Evolutionary conservation across 2,329 filamentous ascomycete genomes (phyloP), one percentile per base, ranked within the genome.

Genomic region (Ceratocystis cubensis): DNA sequence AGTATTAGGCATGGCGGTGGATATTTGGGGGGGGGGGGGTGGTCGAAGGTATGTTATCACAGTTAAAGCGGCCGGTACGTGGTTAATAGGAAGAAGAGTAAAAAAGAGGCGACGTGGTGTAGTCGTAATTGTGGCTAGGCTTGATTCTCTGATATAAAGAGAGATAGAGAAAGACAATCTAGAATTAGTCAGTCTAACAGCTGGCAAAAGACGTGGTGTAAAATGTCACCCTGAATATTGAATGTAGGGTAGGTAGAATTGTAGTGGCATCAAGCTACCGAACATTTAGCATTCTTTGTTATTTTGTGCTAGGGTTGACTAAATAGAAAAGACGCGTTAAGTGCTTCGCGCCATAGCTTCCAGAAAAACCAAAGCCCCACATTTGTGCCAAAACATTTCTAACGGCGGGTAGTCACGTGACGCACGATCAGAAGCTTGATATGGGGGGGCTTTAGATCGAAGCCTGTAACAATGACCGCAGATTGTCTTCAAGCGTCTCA

Each of bases 1-100:
- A 61, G 82, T 85, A 75, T 84, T 85, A 61, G 84, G 77, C 86
- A 88, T 84, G 71, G 74, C 20, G n/a, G 7, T 70, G 57, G 65
- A 44, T 66, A 57, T 64, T 65, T 66, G 62, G 66, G 67, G 1
- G 10, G 37, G 37, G 3, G 30, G 10, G 37, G 13, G 3, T 5
- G 37, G 56, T 67, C 46, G 66, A 25, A 45, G 46, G 8, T 63
- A 5, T 22, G 20, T 41, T 65, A 53, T 65, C 45, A 28, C 25
- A 67, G 6, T 41, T 25, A 15, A 3, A 33, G 56, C 48, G 22
- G 7, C n/a, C 17, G 20, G 59, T 33, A 48, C 5, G 8, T 45
- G 41, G 44, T 25, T 48, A 46, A 61, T 69, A 46, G 48, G 48
- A 33, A 20, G 3, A 45, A 17, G 22, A 64, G 62, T 45, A 50